These are phyloP conservation scores for Ascodesmis nigricans DNA, from an alignment of 495 filamentous ascomycete species.

Conservation along the genomic window DNA sequence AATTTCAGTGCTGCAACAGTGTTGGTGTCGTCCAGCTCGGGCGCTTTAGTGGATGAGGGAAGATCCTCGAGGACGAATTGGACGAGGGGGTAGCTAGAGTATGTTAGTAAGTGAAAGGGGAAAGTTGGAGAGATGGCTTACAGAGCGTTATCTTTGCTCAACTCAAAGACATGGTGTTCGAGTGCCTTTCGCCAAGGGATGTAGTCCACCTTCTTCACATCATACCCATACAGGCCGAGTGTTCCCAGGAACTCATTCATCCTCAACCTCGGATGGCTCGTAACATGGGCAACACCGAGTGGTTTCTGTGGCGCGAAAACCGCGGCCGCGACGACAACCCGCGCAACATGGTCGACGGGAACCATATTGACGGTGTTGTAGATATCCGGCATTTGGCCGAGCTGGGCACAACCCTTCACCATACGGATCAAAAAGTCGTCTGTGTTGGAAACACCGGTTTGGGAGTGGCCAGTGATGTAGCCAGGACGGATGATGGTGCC, in stretches of 20 bases:
- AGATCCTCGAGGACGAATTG: constrained; percentile 67
- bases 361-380: constrained; percentile 79
- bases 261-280: constrained; percentile 54
- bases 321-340: constrained; percentile 50
- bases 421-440: constrained; percentile 88
- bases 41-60: constrained; percentile 53
- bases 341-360: constrained; percentile 65
- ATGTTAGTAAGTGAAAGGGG: neutral
- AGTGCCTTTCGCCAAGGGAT: constrained; percentile 24
- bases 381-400: constrained; percentile 49
- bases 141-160: constrained; percentile 17
- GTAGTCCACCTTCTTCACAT: constrained; percentile 47
- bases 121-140: neutral
- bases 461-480: constrained; percentile 59
- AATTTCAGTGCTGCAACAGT: constrained; percentile 38
- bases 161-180: constrained; percentile 23
- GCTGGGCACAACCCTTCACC: constrained; percentile 72
- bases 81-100: constrained; percentile 46
- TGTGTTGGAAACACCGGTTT: constrained; percentile 51
- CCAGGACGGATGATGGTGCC: constrained; percentile 67
- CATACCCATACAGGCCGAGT: constrained; percentile 56
- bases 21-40: constrained; percentile 58
- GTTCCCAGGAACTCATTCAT: constrained; percentile 57
- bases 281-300: constrained; percentile 51
- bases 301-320: constrained; percentile 34